Evolutionary conservation across 2,329 filamentous ascomycete species (phyloP), one percentile per base, ranked within the genome.

Genomic region (Colletotrichum lini): DNA sequence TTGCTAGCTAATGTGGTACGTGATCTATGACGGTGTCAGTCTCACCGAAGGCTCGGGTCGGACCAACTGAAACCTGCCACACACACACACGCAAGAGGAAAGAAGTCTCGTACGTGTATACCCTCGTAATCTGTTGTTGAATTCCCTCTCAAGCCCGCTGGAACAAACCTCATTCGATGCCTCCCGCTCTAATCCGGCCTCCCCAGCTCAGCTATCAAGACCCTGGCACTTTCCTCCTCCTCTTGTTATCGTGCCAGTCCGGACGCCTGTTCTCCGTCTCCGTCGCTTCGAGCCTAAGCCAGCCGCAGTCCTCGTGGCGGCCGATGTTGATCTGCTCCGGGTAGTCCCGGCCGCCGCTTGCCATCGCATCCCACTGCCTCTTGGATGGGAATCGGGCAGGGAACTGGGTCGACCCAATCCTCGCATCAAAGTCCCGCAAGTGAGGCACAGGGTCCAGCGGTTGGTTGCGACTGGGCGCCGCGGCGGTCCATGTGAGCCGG

Each of bases 221-320:
- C 12, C 13, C n/a, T 15, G 23, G 15, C 15, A 26, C 21, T 21
- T n/a, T 62, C 59, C 45, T 40, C 21, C n/a, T 42, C 13, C 38
- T 52, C 21, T 49, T 23, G 21, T 42, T 62, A 2, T 62, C 45
- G 40, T 62, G 30, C 59, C 59, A 40, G 18, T 18, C 47, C n/a
- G 30, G 45, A 18, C 35, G 30, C 16, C 16, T 63, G 35, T 44
- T 54, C 21, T 67, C 58, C 21, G 13, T 26, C 16, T 62, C 65
- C 1, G 66, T 42, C 8, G 45, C 16, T 2, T 47, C 40, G 18
- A 69, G 3, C 23, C 18, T 65, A 23, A 69, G 18, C 16, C 30
- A 69, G 15, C 66, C 53, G 26, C 10, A n/a, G 12, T 12, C 21
- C 5, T 47, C 40, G n/a, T 30, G n/a, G 8, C 2, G 15, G 5